Evolutionary conservation across 1,284 basidiomycete genomes (phyloP).

Genomic region (Filobasidium uniguttulatum): DNA sequence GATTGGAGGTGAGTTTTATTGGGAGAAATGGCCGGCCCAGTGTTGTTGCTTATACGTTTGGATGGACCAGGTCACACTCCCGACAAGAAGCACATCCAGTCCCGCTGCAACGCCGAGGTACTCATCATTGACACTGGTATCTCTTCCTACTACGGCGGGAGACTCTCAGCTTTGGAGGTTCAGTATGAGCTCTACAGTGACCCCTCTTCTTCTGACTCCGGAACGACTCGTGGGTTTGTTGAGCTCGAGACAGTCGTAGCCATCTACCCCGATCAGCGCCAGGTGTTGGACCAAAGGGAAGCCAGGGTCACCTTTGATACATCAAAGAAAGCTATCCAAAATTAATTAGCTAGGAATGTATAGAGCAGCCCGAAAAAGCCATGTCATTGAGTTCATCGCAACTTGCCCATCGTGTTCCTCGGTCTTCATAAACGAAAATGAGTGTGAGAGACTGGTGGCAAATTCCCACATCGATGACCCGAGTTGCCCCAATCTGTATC

Average conservation of each 20-base stretch:
- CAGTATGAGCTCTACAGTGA: conserved; percentile 51
- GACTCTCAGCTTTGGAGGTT: conserved; percentile 69
- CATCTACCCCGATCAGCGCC: conserved; percentile 5
- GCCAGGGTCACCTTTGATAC: conserved; percentile 3
- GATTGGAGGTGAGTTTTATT: conserved; percentile 49
- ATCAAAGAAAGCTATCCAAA: too few relatives aligned
- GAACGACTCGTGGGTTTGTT: conserved; percentile 3
- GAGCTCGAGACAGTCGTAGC: conserved; percentile 15
- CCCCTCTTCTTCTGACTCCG: background rate
- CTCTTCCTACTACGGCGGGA: conserved; percentile 84
- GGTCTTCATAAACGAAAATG: too few relatives aligned
- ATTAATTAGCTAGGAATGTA: too few relatives aligned
- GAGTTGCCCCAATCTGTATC: too few relatives aligned
- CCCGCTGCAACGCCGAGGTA: conserved; percentile 68
- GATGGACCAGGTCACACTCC: conserved; percentile 86
- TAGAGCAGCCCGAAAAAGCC: too few relatives aligned
- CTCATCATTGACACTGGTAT: conserved; percentile 89
- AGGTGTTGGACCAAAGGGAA: conserved; percentile 4
- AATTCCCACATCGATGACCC: too few relatives aligned
- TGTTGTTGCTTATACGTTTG: too few relatives aligned
- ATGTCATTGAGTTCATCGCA: too few relatives aligned
- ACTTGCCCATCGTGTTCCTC: too few relatives aligned
- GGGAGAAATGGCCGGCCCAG: conserved; percentile 26
- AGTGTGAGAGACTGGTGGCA: too few relatives aligned
- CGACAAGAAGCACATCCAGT: conserved; percentile 66